Evolutionary conservation across 75 land plant species (phyloP).

Genomic region (Sequoia sempervirens): DNA sequence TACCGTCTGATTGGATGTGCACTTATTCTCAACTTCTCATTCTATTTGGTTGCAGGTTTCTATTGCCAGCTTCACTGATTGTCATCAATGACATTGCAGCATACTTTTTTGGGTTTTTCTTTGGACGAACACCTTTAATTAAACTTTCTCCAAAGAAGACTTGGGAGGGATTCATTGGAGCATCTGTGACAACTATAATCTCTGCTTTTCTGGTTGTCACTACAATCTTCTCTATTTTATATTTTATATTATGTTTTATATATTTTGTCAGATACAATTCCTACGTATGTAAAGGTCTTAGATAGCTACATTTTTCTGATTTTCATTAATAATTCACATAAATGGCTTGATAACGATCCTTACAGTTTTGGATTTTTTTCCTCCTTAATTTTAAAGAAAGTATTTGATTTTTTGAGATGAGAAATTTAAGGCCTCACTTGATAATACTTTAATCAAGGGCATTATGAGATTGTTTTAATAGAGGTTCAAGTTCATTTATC

Average conservation of each 20-base stretch:
- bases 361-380: neutral
- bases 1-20: neutral
- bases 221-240: constrained; percentile 5
- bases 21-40: constrained; percentile 4
- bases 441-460: neutral
- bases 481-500: neutral
- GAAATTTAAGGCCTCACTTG: neutral
- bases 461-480: neutral
- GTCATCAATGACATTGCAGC: constrained; percentile 93
- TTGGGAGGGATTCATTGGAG: constrained; percentile 99
- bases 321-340: neutral
- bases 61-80: constrained; percentile 88
- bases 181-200: constrained; percentile 75
- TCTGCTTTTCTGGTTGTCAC: constrained; percentile 79
- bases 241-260: no score
- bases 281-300: neutral
- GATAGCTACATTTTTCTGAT: neutral
- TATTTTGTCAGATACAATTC: neutral
- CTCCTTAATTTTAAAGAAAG: neutral
- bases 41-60: constrained; percentile 61
- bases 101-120: constrained; percentile 86
- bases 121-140: constrained; percentile 88
- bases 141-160: constrained; percentile 97
- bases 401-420: neutral
- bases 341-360: neutral